These are phyloP conservation scores for Boletus semigastroideus DNA, from an alignment of 1,284 basidiomycete genomes.

Conservation along the genomic window DNA sequence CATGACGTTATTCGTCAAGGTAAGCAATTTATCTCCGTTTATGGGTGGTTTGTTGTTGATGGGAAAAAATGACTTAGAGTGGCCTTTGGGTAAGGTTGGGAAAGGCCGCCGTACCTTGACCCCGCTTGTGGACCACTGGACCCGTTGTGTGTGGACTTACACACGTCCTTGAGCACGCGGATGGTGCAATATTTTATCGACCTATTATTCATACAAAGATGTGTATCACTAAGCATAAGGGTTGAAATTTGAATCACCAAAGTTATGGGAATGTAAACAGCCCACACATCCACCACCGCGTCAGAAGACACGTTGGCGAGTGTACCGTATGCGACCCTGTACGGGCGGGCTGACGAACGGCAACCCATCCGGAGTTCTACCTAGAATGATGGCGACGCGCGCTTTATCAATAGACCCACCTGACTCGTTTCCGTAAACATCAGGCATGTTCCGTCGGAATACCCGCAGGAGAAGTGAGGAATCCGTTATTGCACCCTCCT, in stretches of 20 bases:
- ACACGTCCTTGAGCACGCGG: neutral
- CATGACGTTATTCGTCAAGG: constrained; percentile 63
- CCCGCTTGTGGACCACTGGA: neutral
- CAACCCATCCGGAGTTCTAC: neutral
- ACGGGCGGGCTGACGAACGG: constrained; percentile 7
- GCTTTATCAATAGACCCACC: constrained; percentile 7
- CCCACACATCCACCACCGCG: too few relatives aligned
- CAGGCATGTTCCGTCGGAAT: constrained; percentile 10
- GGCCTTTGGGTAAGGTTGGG: constrained; percentile 54
- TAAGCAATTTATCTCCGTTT: constrained; percentile 27
- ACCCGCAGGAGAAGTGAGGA: constrained; percentile 14
- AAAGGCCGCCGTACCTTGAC: constrained; percentile 18
- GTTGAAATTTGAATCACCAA: neutral
- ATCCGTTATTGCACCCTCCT: constrained; percentile 15
- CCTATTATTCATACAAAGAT: constrained; percentile 10
- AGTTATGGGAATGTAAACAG: too few relatives aligned
- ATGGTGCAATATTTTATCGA: constrained; percentile 13
- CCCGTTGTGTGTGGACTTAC: neutral
- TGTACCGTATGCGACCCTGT: constrained; percentile 17
- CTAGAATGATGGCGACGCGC: constrained; percentile 5
- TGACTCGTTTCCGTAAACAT: constrained; percentile 3
- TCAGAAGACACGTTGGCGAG: neutral
- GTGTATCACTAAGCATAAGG: neutral
- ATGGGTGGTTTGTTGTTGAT: constrained; percentile 3
- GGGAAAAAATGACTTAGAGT: constrained; percentile 36